Evolutionary conservation across 2,329 filamentous ascomycete species (phyloP).

Genomic region (Apiospora saccharicola): DNA sequence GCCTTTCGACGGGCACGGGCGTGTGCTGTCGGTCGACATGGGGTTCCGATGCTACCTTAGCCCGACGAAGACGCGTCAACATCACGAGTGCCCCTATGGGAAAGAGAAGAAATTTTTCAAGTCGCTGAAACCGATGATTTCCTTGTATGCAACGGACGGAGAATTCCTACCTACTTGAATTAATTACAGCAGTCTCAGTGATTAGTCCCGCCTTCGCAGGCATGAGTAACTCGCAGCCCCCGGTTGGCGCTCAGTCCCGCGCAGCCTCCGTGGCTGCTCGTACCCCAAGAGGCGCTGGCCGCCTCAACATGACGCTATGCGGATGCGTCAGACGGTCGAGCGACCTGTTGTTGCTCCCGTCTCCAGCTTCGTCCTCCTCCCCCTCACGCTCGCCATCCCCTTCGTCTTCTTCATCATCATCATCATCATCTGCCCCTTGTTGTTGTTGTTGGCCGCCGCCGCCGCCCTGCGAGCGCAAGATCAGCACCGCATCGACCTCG

Average conservation of each 20-base stretch:
- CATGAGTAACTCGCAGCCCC: background rate
- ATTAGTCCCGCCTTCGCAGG: background rate
- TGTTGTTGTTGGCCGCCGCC: too few species aligned
- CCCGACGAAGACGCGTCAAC: background rate
- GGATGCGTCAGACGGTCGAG: background rate
- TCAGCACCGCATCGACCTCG: conserved; percentile 22
- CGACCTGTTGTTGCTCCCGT: background rate
- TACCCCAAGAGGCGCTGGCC: background rate
- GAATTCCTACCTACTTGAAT: background rate
- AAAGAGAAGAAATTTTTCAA: background rate
- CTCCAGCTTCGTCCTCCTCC: background rate
- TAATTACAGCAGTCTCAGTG: background rate
- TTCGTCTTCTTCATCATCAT: background rate
- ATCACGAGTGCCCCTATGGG: background rate
- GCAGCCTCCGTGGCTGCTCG: background rate
- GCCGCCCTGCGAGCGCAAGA: background rate
- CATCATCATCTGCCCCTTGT: background rate
- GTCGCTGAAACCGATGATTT: background rate
- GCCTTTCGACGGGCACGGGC: background rate
- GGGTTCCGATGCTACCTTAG: background rate
- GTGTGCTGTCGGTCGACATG: background rate
- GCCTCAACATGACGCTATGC: background rate
- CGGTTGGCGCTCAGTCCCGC: background rate
- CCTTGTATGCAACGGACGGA: background rate
- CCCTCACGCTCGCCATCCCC: background rate